A percentile compares a stretch with the other conserved stretches of the same genome.
phyloP scores from a whole-genome alignment of 495 filamentous ascomycete species.

The Xylaria cubensis region DNA sequence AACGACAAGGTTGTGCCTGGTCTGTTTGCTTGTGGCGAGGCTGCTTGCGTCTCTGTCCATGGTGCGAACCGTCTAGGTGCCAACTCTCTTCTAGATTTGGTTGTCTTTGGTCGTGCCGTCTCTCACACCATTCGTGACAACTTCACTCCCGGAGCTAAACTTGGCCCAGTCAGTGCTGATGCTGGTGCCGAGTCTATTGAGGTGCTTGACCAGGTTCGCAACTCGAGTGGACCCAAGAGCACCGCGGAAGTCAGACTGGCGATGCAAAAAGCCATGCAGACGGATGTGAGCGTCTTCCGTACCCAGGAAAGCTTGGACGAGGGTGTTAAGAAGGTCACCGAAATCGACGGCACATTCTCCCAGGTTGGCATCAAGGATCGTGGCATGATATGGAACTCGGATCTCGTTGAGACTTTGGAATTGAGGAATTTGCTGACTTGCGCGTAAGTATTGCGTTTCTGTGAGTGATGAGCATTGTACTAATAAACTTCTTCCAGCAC shows the following conservation, averaged over 20 bases:
- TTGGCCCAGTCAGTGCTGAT: constrained; percentile 77
- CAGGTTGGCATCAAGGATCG: constrained; percentile 94
- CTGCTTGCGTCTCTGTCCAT: constrained; percentile 96
- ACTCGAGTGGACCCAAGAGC: constrained; percentile 79
- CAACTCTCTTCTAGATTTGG: constrained; percentile 95
- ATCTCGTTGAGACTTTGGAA: constrained; percentile 94
- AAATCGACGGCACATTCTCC: constrained; percentile 78
- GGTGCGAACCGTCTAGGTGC: constrained; percentile 97
- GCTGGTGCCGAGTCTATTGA: constrained; percentile 86
- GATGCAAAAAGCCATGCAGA: constrained; percentile 99
- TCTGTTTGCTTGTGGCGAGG: constrained; percentile 95
- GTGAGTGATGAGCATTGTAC: constrained; percentile 7
- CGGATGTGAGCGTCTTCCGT: constrained; percentile 95
- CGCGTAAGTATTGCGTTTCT: constrained; percentile 66
- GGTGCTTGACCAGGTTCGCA: constrained; percentile 85
- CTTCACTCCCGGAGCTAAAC: constrained; percentile 77
- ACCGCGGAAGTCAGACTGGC: constrained; percentile 85
- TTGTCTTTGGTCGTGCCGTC: constrained; percentile 96
- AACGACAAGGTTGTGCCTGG: constrained; percentile 93
- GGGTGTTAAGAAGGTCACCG: constrained; percentile 78
- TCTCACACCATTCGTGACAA: constrained; percentile 95
- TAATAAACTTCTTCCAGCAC: constrained; percentile 49
- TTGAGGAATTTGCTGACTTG: constrained; percentile 92
- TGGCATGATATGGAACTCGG: constrained; percentile 99
- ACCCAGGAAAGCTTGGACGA: constrained; percentile 88